Base-by-base conservation (phyloP, 2,329 filamentous ascomycete species). In the Aspergillus sp. region DNA sequence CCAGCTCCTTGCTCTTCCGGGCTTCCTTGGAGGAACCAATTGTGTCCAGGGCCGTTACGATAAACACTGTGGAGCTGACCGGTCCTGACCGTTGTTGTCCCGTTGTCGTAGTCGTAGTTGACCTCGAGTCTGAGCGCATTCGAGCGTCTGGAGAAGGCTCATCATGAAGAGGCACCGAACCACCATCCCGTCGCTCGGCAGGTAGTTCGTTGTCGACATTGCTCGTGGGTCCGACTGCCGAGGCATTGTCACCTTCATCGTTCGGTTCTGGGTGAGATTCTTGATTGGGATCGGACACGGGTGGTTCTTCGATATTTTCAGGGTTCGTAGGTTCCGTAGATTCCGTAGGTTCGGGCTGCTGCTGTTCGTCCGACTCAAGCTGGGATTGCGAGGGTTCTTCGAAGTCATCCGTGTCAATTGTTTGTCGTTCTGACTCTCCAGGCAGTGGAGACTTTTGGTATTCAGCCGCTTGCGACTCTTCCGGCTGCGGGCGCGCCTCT, bases 51-150 rank as follows among this genome's bases (percentile, higher is more conserved):
- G 93, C 91, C 62, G 87, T 90, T 62, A 94, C 83, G 60, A 98
- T 88, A 66, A 98, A 98, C 60, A 96, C 90, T 61, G 94, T 83
- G 57, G 93, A 97, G 77, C 85, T 94, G 74, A 94, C 85, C 58
- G 81, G 85, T 64, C 81, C 78, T 60, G 74, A 73, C 40, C 75
- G 69, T 9, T 73, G 74, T 19, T 19, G 19, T 19, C 19, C 19
- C 27, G 73, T 72, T 30, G 67, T 68, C 7, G 73, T 75, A 3
- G 73, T 69, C 19, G 75, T 76, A 2, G 79, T 81, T 12, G 80
- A 81, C 52, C 78, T 73, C 29, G 80, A 82, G 62, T 81, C 79
- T 10, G 80, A 82, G 48, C 80, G 73, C 47, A 70, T 58, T 47
- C 77, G 72, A 36, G 48, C 43, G 29, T 63, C 57, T n/a, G 49